Percentiles rank a stretch among this genome's conserved stretches.
Conservation (phyloP, 495 filamentous ascomycete genomes). For the Thermothielavioides terrestris region DNA sequence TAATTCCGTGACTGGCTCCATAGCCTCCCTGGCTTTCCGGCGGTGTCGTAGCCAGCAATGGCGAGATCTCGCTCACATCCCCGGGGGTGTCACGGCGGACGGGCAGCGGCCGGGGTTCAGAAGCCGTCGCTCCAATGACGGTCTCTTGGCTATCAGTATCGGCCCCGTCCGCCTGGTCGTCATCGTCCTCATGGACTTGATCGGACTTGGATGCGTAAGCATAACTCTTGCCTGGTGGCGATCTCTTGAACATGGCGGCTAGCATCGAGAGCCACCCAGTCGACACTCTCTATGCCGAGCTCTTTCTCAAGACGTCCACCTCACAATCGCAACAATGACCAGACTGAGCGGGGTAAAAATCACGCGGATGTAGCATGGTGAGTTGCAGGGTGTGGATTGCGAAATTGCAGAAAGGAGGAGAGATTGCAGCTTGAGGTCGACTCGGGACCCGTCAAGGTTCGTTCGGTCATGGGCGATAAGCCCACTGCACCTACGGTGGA, state of each 20-base stretch:
- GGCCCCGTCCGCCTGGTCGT: conserved; percentile 1
- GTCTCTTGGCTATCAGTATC: no score
- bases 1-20: conserved; percentile 12
- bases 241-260: conserved; percentile 53
- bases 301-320: no score
- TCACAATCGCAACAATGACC: no score
- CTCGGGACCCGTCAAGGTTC: no score
- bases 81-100: conserved; percentile 10
- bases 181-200: conserved; percentile 15
- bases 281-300: no score
- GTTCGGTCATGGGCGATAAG: no score
- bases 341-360: no score
- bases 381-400: no score
- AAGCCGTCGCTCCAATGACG: not conserved
- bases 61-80: conserved; percentile 27
- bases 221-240: conserved; percentile 31
- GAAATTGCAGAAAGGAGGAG: no score
- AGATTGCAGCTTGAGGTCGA: no score
- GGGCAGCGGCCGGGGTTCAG: conserved; percentile 2
- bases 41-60: conserved; percentile 26
- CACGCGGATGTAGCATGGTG: no score
- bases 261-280: conserved; percentile 49
- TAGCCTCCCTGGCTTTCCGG: conserved; percentile 18
- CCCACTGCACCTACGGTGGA: no score
- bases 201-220: conserved; percentile 4